Evolutionary conservation across 2,329 filamentous ascomycete species (phyloP).

Genomic region (Pseudocercospora macadamiae): DNA sequence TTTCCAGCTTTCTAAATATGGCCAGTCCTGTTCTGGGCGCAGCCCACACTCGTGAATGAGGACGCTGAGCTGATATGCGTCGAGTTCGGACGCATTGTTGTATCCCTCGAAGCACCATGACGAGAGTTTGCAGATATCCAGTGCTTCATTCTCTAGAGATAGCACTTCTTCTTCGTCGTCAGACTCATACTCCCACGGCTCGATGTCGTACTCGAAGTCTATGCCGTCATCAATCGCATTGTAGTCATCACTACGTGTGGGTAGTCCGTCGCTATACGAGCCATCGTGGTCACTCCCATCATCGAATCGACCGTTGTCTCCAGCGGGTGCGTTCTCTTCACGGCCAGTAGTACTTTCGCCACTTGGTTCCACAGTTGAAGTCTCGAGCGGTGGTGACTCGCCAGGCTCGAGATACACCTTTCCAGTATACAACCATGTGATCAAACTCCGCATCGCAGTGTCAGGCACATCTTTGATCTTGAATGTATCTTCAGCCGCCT

Average conservation of each 20-base stretch:
- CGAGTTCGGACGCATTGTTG: background rate
- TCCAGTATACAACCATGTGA: conserved; percentile 12
- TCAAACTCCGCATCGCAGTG: background rate
- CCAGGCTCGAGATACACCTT: conserved; percentile 8
- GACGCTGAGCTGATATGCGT: conserved; percentile 9
- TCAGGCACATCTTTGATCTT: conserved; percentile 3
- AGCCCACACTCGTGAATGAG: background rate
- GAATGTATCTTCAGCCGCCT: conserved; percentile 1
- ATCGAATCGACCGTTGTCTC: no score
- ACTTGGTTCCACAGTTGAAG: background rate
- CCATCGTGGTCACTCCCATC: no score
- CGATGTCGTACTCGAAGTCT: no score
- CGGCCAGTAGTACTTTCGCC: no score
- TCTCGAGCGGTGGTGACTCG: background rate
- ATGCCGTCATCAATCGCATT: no score
- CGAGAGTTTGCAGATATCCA: background rate
- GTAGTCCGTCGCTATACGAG: no score
- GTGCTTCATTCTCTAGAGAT: background rate
- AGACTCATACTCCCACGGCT: no score
- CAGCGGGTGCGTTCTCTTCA: background rate
- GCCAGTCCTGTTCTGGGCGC: background rate
- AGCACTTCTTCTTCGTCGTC: no score
- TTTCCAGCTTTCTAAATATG: background rate
- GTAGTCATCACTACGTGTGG: no score
- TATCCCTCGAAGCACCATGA: background rate